These are phyloP conservation scores for Sclerotinia glacialis DNA, from an alignment of 2,329 filamentous ascomycete genomes.

Conservation along the genomic window DNA sequence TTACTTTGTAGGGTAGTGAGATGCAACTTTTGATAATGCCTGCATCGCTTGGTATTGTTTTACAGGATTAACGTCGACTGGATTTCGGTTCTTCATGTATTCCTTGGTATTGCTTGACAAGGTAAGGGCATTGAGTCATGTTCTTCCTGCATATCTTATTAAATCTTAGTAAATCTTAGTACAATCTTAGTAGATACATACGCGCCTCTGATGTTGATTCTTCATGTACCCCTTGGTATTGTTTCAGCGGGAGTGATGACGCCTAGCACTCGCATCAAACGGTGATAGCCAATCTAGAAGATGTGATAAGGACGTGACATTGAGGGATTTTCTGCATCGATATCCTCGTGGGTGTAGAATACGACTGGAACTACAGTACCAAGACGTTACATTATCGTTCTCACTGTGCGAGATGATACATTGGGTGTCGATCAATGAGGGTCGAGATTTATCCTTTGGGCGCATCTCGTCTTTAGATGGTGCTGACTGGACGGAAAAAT, in stretches of 20 bases:
- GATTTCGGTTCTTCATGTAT: neutral
- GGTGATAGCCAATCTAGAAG: neutral
- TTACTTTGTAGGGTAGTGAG: constrained; percentile 2
- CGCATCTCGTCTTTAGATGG: neutral
- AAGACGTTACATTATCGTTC: constrained; percentile 13
- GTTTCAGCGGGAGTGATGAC: neutral
- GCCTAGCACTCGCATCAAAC: neutral
- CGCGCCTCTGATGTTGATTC: constrained; percentile 2
- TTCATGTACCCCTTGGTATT: constrained; percentile 3
- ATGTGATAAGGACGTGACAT: constrained; percentile 17
- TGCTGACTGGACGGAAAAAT: constrained; percentile 16
- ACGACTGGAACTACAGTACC: constrained; percentile 7
- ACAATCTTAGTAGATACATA: neutral
- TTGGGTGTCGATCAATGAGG: constrained; percentile 11
- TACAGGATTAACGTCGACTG: neutral
- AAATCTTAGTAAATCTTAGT: constrained; percentile 9
- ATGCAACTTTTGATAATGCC: neutral
- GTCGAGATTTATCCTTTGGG: constrained; percentile 10
- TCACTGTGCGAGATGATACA: constrained; percentile 11
- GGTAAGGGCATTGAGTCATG: neutral
- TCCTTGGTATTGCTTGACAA: constrained; percentile 4
- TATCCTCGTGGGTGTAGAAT: constrained; percentile 15
- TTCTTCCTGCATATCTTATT: constrained; percentile 8
- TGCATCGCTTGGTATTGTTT: constrained; percentile 12
- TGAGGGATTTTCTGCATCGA: constrained; percentile 19